Conservation (phyloP, 495 filamentous ascomycete genomes). For the Durotheca rogersii region DNA sequence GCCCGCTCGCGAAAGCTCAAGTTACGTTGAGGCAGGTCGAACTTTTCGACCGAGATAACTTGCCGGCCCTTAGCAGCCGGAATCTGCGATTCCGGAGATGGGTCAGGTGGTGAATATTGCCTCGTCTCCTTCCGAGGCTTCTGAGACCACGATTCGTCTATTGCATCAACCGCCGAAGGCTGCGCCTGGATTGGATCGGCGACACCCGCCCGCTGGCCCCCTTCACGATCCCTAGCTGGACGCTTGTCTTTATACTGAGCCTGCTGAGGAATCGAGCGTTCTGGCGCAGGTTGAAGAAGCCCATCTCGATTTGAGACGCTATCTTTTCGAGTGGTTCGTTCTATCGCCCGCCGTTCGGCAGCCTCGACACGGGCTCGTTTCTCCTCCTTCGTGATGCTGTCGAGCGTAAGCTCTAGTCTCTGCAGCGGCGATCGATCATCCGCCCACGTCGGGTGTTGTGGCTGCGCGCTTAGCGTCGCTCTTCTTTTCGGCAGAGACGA, state of each 20-base stretch:
- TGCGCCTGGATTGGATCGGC: conserved; percentile 18
- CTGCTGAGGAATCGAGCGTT: conserved; percentile 15
- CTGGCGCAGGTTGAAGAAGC: conserved; percentile 13
- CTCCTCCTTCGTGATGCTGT: conserved; percentile 89
- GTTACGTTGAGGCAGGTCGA: conserved; percentile 46
- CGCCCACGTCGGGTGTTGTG: conserved; percentile 58
- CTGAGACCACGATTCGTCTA: conserved; percentile 37
- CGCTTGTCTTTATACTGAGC: conserved; percentile 22
- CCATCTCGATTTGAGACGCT: conserved; percentile 27
- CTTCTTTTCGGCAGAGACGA: conserved; percentile 27
- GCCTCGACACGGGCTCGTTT: conserved; percentile 79
- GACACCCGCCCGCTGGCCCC: conserved; percentile 12
- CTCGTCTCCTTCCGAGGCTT: conserved; percentile 40
- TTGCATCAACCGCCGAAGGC: conserved; percentile 18
- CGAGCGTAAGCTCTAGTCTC: conserved; percentile 82
- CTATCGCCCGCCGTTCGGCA: conserved; percentile 65
- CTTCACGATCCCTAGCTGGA: conserved; percentile 9
- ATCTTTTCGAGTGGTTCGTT: conserved; percentile 44
- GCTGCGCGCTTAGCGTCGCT: conserved; percentile 24
- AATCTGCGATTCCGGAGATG: conserved; percentile 30
- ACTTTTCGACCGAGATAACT: conserved; percentile 18
- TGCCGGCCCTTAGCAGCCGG: conserved; percentile 34
- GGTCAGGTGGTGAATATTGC: conserved; percentile 29
- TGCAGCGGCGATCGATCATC: conserved; percentile 85
- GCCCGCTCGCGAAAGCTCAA: conserved; percentile 54